These are phyloP conservation scores for Beauveria sp. DNA, from an alignment of 2,329 filamentous ascomycete species.

Conservation along the genomic window DNA sequence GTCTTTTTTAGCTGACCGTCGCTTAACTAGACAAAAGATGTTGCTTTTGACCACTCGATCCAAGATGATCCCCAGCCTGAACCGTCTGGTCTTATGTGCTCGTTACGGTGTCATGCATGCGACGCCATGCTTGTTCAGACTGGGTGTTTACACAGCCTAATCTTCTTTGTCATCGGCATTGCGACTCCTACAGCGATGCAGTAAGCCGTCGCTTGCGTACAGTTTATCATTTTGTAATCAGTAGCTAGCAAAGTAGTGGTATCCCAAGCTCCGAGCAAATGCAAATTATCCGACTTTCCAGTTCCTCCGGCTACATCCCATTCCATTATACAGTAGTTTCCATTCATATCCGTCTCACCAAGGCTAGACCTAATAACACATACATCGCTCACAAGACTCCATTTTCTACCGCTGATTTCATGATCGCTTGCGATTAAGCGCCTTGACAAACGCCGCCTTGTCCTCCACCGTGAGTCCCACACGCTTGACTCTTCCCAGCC, in stretches of 20 bases:
- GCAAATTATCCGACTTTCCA: slow-evolving; percentile 8
- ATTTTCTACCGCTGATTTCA: slow-evolving; percentile 14
- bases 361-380: background rate
- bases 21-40: too few species aligned
- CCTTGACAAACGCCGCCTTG: slow-evolving; percentile 73
- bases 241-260: slow-evolving; percentile 1
- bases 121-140: too few species aligned
- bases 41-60: too few species aligned
- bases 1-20: background rate
- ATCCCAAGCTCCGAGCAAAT: slow-evolving; percentile 11
- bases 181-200: background rate
- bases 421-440: slow-evolving; percentile 43
- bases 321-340: background rate
- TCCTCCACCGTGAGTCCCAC: slow-evolving; percentile 78
- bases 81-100: too few species aligned
- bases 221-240: background rate
- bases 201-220: background rate
- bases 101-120: too few species aligned
- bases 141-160: too few species aligned
- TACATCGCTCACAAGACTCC: background rate
- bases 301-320: background rate
- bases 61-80: too few species aligned
- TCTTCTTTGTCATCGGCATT: too few species aligned
- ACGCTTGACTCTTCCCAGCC: slow-evolving; percentile 79
- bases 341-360: slow-evolving; percentile 7